Base-by-base conservation (phyloP, 2,329 filamentous ascomycete species). In the Colletotrichum costaricense region DNA sequence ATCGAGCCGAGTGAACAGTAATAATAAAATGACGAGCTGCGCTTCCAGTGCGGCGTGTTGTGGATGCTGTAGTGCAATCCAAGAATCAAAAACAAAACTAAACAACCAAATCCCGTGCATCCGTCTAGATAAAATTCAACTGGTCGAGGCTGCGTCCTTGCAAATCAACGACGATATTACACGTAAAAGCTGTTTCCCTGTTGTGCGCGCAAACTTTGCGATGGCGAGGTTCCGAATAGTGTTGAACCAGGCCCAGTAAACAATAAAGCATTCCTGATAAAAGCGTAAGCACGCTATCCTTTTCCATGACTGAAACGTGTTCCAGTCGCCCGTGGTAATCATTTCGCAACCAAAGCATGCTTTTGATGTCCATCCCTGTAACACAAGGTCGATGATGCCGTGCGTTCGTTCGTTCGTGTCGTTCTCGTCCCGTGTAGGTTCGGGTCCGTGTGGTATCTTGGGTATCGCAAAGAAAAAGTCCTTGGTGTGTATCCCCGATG, bases 401-500 rank as follows among this genome's bases (percentile, higher is more conserved):
- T 70, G 62, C 73, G 63, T 74, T 73, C 71, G 70, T 69, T 69
- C 54, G 56, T 66, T 73, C 70, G 69, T 73, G 64, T 68, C 68
- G 74, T 72, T 67, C 46, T 64, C 65, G 42, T 67, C 56, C 55
- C 69, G 46, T 73, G 56, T 52, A 42, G 58, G 52, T 55, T 59
- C 52, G 57, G 72, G 63, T 57, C 69, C 64, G 60, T 64, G 38
- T 65, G 65, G 67, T 70, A 71, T 71, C 63, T 72, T 72, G 74
- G 74, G 74, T 75, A 75, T 75, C 74, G 69, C 62, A 70, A 75
- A 75, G 65, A 72, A 72, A 74, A 63, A 59, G 55, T 60, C 73
- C 69, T 67, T 73, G 65, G 58, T 65, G 46, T 66, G 55, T 73
- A 71, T 71, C 72, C 72, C 73, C 55, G 63, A 73, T 75, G 67